Evolutionary conservation across 2,329 filamentous ascomycete species (phyloP).

Genomic region (Lachnellula suecica): DNA sequence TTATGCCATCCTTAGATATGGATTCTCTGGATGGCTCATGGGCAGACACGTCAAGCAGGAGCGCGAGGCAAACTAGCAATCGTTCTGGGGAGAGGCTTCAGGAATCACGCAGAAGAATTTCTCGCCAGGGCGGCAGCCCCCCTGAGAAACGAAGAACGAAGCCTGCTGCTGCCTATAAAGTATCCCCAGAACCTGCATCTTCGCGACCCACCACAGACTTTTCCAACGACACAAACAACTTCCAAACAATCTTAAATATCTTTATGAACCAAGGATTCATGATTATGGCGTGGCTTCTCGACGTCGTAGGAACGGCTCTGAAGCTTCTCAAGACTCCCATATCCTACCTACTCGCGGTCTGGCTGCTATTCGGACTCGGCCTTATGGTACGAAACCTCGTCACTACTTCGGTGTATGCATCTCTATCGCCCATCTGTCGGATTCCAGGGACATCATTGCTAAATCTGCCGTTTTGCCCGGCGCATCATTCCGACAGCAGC

Average conservation of each 20-base stretch:
- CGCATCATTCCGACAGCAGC: conserved; percentile 20
- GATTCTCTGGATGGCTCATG: conserved; percentile 31
- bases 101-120: conserved; percentile 19
- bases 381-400: conserved; percentile 62
- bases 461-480: conserved; percentile 62
- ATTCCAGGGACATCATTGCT: conserved; percentile 65
- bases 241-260: conserved; percentile 23
- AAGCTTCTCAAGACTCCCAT: conserved; percentile 64
- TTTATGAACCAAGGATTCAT: conserved; percentile 17
- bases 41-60: conserved; percentile 22
- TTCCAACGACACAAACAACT: background rate
- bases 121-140: conserved; percentile 21
- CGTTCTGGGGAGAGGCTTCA: conserved; percentile 13
- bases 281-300: conserved; percentile 47
- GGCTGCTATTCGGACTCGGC: conserved; percentile 57
- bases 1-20: conserved; percentile 33
- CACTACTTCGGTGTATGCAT: conserved; percentile 57
- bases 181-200: background rate
- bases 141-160: conserved; percentile 22
- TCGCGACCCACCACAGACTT: background rate
- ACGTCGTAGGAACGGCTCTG: conserved; percentile 58
- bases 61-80: conserved; percentile 12
- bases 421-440: conserved; percentile 68
- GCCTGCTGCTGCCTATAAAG: background rate
- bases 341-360: conserved; percentile 59